A percentile compares a stretch with the other conserved stretches of the same genome.
Conservation (phyloP, 2,329 filamentous ascomycete genomes). For the Drechslera avenae region DNA sequence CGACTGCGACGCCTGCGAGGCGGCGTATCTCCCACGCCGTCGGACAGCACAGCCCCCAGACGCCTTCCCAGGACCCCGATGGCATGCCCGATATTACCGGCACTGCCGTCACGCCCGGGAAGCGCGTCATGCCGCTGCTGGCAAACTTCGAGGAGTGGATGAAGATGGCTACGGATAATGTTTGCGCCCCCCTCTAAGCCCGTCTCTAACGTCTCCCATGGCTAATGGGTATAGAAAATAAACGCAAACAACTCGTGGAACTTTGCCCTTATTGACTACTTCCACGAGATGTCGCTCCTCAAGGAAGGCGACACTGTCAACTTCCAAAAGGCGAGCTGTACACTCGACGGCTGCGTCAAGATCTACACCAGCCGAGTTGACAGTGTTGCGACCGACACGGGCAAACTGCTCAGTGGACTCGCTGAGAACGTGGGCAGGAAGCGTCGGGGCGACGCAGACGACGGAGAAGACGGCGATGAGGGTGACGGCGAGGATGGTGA, state of each 20-base stretch:
- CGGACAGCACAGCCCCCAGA: slow-evolving; percentile 54
- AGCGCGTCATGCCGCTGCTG: slow-evolving; percentile 83
- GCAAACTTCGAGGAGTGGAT: slow-evolving; percentile 99
- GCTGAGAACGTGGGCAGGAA: slow-evolving; percentile 78
- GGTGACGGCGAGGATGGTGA: slow-evolving; percentile 70
- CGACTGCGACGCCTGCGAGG: slow-evolving; percentile 70
- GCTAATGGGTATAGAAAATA: slow-evolving; percentile 61
- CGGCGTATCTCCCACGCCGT: slow-evolving; percentile 65
- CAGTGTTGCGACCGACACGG: slow-evolving; percentile 96
- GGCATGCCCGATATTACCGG: slow-evolving; percentile 68
- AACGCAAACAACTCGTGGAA: slow-evolving; percentile 99
- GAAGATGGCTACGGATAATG: slow-evolving; percentile 99
- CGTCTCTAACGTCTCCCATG: no score
- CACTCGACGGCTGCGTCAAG: slow-evolving; percentile 96
- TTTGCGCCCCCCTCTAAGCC: slow-evolving; percentile 20
- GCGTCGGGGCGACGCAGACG: slow-evolving; percentile 44
- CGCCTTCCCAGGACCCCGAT: slow-evolving; percentile 55
- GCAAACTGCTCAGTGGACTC: slow-evolving; percentile 89
- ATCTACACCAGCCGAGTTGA: slow-evolving; percentile 99
- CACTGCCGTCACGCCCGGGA: slow-evolving; percentile 87
- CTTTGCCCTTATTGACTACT: slow-evolving; percentile 99
- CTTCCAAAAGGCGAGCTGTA: slow-evolving; percentile 98
- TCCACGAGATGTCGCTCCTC: slow-evolving; percentile 96
- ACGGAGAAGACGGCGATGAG: slow-evolving; percentile 56
- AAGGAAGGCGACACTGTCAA: slow-evolving; percentile 98